These are phyloP conservation scores for Pseudogymnoascus sp. DNA, from an alignment of 2,329 filamentous ascomycete genomes.

Conservation along the genomic window DNA sequence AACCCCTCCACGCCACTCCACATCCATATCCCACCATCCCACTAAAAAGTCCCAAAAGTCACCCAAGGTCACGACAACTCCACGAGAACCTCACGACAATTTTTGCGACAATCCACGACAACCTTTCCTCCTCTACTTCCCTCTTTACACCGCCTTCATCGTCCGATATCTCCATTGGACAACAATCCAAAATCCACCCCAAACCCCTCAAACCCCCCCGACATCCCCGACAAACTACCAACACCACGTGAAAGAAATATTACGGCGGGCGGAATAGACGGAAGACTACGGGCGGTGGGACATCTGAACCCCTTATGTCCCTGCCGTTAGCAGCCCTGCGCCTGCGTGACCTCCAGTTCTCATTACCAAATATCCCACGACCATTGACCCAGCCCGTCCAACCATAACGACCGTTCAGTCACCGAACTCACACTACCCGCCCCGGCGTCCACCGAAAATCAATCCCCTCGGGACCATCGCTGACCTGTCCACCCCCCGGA, in stretches of 20 bases:
- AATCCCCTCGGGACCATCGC: background rate
- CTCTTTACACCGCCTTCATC: background rate
- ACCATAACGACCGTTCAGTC: background rate
- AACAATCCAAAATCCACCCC: too few species aligned
- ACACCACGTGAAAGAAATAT: background rate
- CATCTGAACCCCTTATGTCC: background rate
- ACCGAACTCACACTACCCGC: background rate
- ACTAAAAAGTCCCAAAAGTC: background rate
- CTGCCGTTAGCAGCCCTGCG: background rate
- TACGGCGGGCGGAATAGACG: background rate
- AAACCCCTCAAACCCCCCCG: too few species aligned
- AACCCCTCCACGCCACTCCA: too few species aligned
- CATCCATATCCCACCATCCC: background rate
- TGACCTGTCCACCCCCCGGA: background rate
- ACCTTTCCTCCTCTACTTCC: background rate
- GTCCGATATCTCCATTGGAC: background rate
- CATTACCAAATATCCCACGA: background rate
- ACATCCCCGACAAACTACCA: too few species aligned
- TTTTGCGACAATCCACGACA: background rate
- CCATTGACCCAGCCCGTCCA: background rate
- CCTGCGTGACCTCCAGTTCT: background rate
- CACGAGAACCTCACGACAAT: background rate
- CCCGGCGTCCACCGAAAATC: background rate
- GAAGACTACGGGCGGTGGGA: background rate
- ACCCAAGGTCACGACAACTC: background rate